Evolutionary conservation across 2,329 filamentous ascomycete genomes (phyloP).

Genomic region (Zarea fungicola): DNA sequence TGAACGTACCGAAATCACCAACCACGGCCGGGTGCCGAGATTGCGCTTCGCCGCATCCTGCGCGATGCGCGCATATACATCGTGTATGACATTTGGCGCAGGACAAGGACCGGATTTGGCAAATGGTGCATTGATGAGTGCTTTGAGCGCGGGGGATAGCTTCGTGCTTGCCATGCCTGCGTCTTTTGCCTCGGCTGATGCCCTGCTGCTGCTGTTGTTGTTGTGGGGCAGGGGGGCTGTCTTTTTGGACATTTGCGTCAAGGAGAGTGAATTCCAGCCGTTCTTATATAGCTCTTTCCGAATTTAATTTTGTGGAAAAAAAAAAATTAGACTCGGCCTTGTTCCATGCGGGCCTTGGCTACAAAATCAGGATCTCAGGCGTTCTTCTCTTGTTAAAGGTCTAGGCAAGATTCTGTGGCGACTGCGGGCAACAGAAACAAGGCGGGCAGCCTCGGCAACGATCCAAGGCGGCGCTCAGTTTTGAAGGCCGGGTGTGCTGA

Average conservation of each 20-base stretch:
- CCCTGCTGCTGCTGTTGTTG: constrained; percentile 12
- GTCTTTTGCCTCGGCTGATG: constrained; percentile 10
- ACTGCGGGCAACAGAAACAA: too few species aligned
- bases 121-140: constrained; percentile 65
- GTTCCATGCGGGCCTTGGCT: too few species aligned
- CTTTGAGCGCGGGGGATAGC: constrained; percentile 65
- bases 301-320: too few species aligned
- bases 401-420: too few species aligned
- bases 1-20: constrained; percentile 55
- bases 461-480: constrained; percentile 6
- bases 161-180: constrained; percentile 60
- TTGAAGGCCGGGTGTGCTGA: constrained; percentile 8
- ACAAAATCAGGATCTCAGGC: too few species aligned
- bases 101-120: constrained; percentile 60
- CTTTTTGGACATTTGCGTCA: too few species aligned
- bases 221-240: neutral
- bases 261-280: too few species aligned
- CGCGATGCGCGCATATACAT: constrained; percentile 60
- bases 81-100: constrained; percentile 55
- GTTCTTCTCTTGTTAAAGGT: too few species aligned
- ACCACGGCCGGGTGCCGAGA: constrained; percentile 60
- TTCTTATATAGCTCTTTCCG: too few species aligned
- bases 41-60: constrained; percentile 56
- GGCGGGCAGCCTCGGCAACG: neutral
- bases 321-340: too few species aligned